Evolutionary conservation across 2,329 filamentous ascomycete genomes (phyloP), one percentile per base, ranked within the genome.

Genomic region (Diaporthe eres): DNA sequence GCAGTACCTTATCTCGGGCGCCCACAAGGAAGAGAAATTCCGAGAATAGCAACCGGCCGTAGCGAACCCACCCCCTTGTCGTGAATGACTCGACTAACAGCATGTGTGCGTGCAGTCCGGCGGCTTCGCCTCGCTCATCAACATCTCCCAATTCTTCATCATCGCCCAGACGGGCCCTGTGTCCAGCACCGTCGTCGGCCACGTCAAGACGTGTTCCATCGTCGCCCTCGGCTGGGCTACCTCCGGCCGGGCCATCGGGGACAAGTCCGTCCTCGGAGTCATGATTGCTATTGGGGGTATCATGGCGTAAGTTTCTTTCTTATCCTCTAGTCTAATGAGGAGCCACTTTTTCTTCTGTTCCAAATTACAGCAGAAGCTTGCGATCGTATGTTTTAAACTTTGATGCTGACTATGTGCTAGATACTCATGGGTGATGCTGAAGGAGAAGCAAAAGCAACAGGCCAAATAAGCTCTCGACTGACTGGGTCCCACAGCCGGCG

Each of bases 201-300:
- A 93, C 79, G 84, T 92, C 49, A 93, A 93, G 83, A 93, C 91
- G 0, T 92, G 90, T 79, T 89, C 88, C 7, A 92, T 93, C 78
- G 90, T 93, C n/a, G 87, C 88, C 25, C 82, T 93, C 6, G 91
- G 91, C 42, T 93, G 91, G 91, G 84, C 86, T 74, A 86, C 85
- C 0, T 90, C 88, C 15, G 89, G 90, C 12, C 84, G 90, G n/a
- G 86, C 87, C 13, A 87, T 90, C 39, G 87, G 87, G 19, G 90
- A 91, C 79, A 90, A 87, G 81, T 88, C 88, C 7, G 82, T 91
- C 31, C 77, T 90, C 58, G 90, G 90, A 34, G 88, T 92, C 47
- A 81, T 90, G 8, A 81, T 91, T 76, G 90, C 90, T 8, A 84
- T 92, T 68, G 87, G 85, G 37, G 90, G 90, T 58, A 91, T 92